Percentiles rank a stretch among this genome's conserved stretches.
Evolutionary conservation across 805 yeast genomes (phyloP).

Genomic region (Candida endomychidarum): DNA sequence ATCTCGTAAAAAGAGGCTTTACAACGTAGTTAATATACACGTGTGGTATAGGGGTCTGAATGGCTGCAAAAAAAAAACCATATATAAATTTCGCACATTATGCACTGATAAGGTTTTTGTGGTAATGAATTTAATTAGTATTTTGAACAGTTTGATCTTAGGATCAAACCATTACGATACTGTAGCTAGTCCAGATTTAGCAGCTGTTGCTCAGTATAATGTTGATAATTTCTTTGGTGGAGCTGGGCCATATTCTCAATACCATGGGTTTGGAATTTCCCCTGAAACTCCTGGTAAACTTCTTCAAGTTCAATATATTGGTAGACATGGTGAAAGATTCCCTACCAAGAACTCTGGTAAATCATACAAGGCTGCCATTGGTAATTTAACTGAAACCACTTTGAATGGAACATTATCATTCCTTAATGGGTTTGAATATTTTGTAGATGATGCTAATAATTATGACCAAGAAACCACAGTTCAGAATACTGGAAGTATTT

Average conservation of each 20-base stretch:
- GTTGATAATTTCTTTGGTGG: constrained; percentile 54
- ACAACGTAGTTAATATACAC: no score
- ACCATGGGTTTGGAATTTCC: constrained; percentile 53
- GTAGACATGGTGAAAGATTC: constrained; percentile 79
- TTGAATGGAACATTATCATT: constrained; percentile 53
- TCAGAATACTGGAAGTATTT: constrained; percentile 44
- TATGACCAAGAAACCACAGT: constrained; percentile 52
- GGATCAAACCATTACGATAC: constrained; percentile 8
- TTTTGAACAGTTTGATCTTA: constrained; percentile 6
- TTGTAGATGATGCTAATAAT: constrained; percentile 32
- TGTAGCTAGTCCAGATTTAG: constrained; percentile 32
- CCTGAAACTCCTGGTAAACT: constrained; percentile 46
- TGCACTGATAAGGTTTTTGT: no score
- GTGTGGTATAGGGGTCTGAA: no score
- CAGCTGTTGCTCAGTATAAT: constrained; percentile 44
- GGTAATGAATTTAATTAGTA: constrained; percentile 4
- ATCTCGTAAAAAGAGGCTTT: no score
- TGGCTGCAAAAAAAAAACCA: not conserved
- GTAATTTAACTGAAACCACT: constrained; percentile 21
- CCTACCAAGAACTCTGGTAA: constrained; percentile 32
- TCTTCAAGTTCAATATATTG: constrained; percentile 67
- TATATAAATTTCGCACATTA: no score
- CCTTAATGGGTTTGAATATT: constrained; percentile 52
- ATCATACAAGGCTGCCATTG: constrained; percentile 23
- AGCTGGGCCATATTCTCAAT: constrained; percentile 54